These are phyloP conservation scores for Myxozyma geophila DNA, from an alignment of 805 yeast genomes.

Conservation along the genomic window DNA sequence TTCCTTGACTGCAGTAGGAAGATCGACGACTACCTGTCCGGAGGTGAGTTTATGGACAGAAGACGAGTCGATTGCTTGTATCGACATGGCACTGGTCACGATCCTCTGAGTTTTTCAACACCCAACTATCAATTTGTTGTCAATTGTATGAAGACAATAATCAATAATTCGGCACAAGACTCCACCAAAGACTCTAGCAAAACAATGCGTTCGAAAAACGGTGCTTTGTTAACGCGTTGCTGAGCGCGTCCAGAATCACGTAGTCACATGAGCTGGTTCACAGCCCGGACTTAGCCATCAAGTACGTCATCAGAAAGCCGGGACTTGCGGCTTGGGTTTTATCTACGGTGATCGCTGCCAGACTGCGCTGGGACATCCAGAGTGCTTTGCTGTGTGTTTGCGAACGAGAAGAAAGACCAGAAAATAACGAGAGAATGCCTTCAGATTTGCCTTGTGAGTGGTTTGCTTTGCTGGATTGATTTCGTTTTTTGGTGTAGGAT, in stretches of 20 bases:
- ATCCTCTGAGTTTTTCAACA: neutral
- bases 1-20: conserved; percentile 80
- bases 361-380: neutral
- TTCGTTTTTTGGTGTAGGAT: neutral
- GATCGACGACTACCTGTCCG: conserved; percentile 87
- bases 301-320: conserved; percentile 7
- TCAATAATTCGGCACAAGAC: too few relatives aligned
- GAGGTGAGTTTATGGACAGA: conserved; percentile 83
- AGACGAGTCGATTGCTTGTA: conserved; percentile 49
- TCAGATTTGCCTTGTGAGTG: conserved; percentile 12
- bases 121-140: neutral
- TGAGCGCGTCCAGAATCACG: conserved; percentile 1
- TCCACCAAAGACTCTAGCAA: too few relatives aligned
- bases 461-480: neutral
- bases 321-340: neutral
- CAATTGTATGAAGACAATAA: too few relatives aligned
- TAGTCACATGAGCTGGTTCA: neutral
- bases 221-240: neutral
- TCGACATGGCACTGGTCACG: conserved; percentile 31
- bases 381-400: too few relatives aligned
- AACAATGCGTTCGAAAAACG: neutral
- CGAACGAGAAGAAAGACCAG: too few relatives aligned
- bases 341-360: neutral
- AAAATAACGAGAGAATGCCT: neutral
- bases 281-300: neutral